These are phyloP conservation scores for Floccularia luteovirens DNA, from an alignment of 768 basidiomycete species.

Conservation along the genomic window DNA sequence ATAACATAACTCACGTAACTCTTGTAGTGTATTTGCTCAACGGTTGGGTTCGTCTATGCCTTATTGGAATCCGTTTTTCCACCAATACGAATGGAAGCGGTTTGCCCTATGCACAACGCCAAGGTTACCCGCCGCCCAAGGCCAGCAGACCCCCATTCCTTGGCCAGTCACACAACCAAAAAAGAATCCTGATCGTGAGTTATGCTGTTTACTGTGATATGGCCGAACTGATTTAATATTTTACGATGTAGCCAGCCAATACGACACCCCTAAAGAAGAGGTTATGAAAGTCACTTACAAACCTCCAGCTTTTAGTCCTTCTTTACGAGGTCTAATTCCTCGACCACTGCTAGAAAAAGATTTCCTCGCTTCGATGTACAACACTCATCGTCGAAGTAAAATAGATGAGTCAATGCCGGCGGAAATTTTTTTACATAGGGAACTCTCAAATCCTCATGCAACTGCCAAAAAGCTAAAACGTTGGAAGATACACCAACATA, in stretches of 20 bases:
- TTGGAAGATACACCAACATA: slow-evolving; percentile 52
- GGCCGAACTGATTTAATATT: neutral
- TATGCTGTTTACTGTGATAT: neutral
- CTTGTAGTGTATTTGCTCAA: slow-evolving; percentile 65
- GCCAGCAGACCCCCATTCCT: slow-evolving; percentile 42
- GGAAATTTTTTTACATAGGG: slow-evolving; percentile 57
- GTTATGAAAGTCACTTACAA: slow-evolving; percentile 68
- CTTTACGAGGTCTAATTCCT: slow-evolving; percentile 26
- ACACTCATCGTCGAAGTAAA: slow-evolving; percentile 29
- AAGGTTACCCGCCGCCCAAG: slow-evolving; percentile 33
- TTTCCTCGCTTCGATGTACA: slow-evolving; percentile 53
- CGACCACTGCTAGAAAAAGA: slow-evolving; percentile 43
- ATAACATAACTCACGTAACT: slow-evolving; percentile 1
- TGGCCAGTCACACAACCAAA: slow-evolving; percentile 57
- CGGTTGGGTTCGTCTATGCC: slow-evolving; percentile 59
- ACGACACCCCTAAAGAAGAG: slow-evolving; percentile 57
- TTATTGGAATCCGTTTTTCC: slow-evolving; percentile 45
- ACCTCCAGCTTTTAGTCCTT: slow-evolving; percentile 42
- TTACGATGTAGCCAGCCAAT: slow-evolving; percentile 35
- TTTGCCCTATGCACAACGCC: slow-evolving; percentile 63
- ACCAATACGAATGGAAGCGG: slow-evolving; percentile 67
- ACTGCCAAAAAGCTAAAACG: slow-evolving; percentile 76
- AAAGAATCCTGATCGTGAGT: slow-evolving; percentile 36
- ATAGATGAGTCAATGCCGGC: slow-evolving; percentile 45
- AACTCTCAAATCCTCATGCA: slow-evolving; percentile 77